These are phyloP conservation scores for Rhodotorula sp. DNA, from an alignment of 1,284 basidiomycete species.

Conservation along the genomic window DNA sequence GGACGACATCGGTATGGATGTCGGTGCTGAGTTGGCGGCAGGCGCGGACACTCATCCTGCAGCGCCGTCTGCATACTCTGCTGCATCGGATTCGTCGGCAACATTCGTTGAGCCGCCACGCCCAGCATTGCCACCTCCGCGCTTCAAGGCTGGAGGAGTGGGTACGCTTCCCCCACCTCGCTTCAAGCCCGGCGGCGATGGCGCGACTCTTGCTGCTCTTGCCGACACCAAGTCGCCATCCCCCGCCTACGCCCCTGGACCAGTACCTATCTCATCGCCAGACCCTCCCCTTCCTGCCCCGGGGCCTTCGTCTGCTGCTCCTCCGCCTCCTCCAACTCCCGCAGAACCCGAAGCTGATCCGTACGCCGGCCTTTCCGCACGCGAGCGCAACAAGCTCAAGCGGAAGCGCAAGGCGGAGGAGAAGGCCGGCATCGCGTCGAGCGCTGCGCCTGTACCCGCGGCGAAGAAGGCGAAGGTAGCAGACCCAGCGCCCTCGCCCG, in stretches of 20 bases:
- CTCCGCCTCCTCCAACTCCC: constrained; percentile 1
- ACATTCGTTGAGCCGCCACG: neutral
- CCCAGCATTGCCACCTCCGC: neutral
- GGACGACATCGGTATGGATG: constrained; percentile 50
- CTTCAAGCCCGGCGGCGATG: constrained; percentile 4
- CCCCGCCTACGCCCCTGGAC: constrained; percentile 2
- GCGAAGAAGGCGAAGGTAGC: constrained; percentile 34
- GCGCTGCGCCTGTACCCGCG: constrained; percentile 32
- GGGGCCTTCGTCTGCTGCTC: neutral
- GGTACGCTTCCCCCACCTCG: constrained; percentile 6
- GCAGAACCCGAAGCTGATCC: constrained; percentile 21
- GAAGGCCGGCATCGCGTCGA: constrained; percentile 55
- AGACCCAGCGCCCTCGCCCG: constrained; percentile 1
- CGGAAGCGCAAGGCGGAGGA: constrained; percentile 86
- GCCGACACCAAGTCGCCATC: neutral
- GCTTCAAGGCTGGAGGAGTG: neutral
- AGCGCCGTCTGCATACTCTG: neutral
- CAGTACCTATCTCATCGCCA: neutral
- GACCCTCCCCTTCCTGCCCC: neutral
- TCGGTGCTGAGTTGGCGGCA: constrained; percentile 46
- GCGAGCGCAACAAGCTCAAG: constrained; percentile 85
- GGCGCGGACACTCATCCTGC: neutral
- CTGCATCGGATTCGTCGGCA: neutral
- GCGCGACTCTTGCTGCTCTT: neutral
- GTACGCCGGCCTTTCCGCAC: constrained; percentile 55